A percentile compares a stretch with the other conserved stretches of the same genome.
Evolutionary conservation across 2,329 filamentous ascomycete species (phyloP).

Genomic region (Talaromyces marneffei): DNA sequence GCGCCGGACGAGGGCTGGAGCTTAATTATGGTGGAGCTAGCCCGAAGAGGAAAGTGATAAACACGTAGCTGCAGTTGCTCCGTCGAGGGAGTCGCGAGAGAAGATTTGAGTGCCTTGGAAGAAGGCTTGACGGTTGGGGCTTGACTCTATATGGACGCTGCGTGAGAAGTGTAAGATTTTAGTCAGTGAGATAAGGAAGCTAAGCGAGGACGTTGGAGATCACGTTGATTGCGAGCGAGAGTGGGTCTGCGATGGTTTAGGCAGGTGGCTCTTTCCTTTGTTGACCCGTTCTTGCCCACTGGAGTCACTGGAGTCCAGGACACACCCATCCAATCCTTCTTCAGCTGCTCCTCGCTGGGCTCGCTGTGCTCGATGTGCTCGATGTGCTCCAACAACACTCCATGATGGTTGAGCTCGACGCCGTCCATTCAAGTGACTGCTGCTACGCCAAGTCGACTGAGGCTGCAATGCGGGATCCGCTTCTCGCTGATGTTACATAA

Average conservation of each 20-base stretch:
- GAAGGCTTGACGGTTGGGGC: no score
- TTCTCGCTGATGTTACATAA: neutral
- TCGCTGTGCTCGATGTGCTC: no score
- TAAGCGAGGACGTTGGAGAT: neutral
- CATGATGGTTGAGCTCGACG: neutral
- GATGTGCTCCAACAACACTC: no score
- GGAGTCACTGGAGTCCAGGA: no score
- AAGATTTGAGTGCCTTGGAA: neutral
- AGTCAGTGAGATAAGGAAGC: neutral
- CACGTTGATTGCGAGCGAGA: no score
- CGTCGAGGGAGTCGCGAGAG: neutral
- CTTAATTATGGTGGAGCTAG: neutral
- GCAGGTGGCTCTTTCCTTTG: neutral
- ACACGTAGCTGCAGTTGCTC: neutral
- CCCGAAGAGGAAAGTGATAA: neutral
- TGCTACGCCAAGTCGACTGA: neutral
- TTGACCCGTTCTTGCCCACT: neutral
- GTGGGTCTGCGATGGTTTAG: neutral
- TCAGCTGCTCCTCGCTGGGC: no score
- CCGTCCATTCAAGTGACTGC: neutral
- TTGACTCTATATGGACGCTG: no score
- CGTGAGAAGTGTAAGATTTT: neutral
- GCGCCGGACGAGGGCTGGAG: neutral
- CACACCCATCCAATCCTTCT: neutral
- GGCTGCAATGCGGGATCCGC: neutral